Evolutionary conservation across 2,329 filamentous ascomycete species (phyloP), one percentile per base, ranked within the genome.

Genomic region (Pseudogymnoascus sp.): DNA sequence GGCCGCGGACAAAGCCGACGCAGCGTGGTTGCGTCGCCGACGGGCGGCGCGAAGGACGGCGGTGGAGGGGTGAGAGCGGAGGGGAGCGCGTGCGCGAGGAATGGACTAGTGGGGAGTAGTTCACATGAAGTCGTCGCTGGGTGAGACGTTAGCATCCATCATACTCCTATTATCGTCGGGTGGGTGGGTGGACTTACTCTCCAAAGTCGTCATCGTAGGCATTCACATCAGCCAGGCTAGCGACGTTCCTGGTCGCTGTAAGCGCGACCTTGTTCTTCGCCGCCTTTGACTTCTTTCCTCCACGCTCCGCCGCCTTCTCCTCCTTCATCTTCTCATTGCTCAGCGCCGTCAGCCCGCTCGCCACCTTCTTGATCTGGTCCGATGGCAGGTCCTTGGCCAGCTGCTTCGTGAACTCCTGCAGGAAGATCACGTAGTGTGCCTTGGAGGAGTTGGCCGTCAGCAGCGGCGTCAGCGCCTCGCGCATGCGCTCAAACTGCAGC

Each of bases 281-380:
- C 4, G 93, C 93, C 84, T 97, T 97, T 70, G 82, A 86, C 86
- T 97, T 99, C 89, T 97, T 99, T 72, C 88, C 90, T 62, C 90
- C 87, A 82, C 96, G 97, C 68, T 96, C 91, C 3, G 90, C 86
- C 3, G 88, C 87, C 83, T 97, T 97, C 83, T 99, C 95, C 76
- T 97, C 93, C 81, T 92, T 96, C 88, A 97, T 88, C 83, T 96
- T 97, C 84, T 97, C 95, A 75, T 99, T 99, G 74, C 91, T 85
- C 63, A 96, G 82, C 4, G 92, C 88, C n/a, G 93, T 96, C 72
- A 99, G 78, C 4, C 85, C 83, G 76, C 90, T 96, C 11, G 91
- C 86, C 68, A 96, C 85, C 82, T 97, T 97, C 85, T 97, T 97
- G 78, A 97, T 93, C 79, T 97, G 92, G 64, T 95, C 88, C 74